phyloP scores from a whole-genome alignment of 768 basidiomycete species.

The Pleurotus tuber-regium region DNA sequence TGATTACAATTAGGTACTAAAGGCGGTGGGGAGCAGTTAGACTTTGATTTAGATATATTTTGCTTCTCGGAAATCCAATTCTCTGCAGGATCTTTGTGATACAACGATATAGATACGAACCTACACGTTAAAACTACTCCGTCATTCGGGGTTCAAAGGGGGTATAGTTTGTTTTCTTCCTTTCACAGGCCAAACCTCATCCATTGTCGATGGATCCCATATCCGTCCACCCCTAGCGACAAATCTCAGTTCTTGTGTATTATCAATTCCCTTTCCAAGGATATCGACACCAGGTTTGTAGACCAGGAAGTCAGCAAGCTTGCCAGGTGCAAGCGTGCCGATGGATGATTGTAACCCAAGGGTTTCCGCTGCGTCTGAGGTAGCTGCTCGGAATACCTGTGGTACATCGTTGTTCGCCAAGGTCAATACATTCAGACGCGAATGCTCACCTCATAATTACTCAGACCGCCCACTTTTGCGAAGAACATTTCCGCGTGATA shows the following conservation, averaged over 20 bases:
- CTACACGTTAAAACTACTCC: too few relatives aligned
- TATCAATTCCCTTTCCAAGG: constrained; percentile 46
- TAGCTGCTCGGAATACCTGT: constrained; percentile 68
- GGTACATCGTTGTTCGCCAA: background rate
- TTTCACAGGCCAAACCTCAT: constrained; percentile 68
- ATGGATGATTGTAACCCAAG: constrained; percentile 61
- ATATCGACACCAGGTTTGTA: constrained; percentile 63
- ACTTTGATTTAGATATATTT: too few relatives aligned
- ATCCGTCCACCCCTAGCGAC: constrained; percentile 69
- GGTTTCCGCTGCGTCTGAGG: constrained; percentile 60
- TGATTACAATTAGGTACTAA: too few relatives aligned
- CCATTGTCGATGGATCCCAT: constrained; percentile 67
- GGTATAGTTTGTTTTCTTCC: constrained; percentile 54
- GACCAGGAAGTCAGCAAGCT: constrained; percentile 70
- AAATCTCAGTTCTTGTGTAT: constrained; percentile 48
- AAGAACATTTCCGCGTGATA: constrained; percentile 78
- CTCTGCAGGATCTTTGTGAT: too few relatives aligned
- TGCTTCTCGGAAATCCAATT: too few relatives aligned
- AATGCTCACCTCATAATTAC: constrained; percentile 59
- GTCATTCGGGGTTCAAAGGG: constrained; percentile 52
- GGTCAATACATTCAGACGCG: background rate
- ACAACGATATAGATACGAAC: too few relatives aligned
- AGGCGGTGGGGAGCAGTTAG: too few relatives aligned
- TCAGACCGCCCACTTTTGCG: constrained; percentile 59
- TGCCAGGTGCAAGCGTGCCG: constrained; percentile 61